A percentile compares a stretch with the other conserved stretches of the same genome.
Evolutionary conservation across 1,139 yeast species (phyloP).

Genomic region (Taphrina pruni): DNA sequence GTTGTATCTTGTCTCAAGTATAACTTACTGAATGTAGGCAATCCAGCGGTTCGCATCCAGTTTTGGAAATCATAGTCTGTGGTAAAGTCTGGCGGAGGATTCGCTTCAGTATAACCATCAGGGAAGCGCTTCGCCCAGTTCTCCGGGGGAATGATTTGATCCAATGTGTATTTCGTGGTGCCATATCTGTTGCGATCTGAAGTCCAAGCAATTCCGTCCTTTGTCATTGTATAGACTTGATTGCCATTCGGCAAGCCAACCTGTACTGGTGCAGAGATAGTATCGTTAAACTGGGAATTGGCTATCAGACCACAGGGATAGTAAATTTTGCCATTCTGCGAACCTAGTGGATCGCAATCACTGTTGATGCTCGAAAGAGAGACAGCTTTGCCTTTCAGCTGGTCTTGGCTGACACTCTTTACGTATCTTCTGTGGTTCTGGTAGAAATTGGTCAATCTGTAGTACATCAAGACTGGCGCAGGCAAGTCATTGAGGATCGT

Average conservation of each 20-base stretch:
- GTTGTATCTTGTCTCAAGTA: slow-evolving; percentile 78
- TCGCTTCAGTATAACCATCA: slow-evolving; percentile 83
- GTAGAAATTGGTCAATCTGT: slow-evolving; percentile 79
- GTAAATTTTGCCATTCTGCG: slow-evolving; percentile 59
- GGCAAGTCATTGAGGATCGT: slow-evolving; percentile 74
- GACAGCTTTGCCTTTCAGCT: slow-evolving; percentile 76
- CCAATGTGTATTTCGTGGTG: slow-evolving; percentile 71
- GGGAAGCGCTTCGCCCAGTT: slow-evolving; percentile 87
- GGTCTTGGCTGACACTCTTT: slow-evolving; percentile 87
- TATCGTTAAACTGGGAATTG: slow-evolving; percentile 88
- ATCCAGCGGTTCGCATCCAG: slow-evolving; percentile 96
- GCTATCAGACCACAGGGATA: slow-evolving; percentile 98
- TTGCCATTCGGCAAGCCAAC: slow-evolving; percentile 56
- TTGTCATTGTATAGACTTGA: slow-evolving; percentile 57
- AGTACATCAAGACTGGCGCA: slow-evolving; percentile 78
- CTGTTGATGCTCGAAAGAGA: slow-evolving; percentile 63
- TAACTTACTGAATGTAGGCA: slow-evolving; percentile 82
- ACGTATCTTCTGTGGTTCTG: slow-evolving; percentile 95
- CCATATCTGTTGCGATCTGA: slow-evolving; percentile 78
- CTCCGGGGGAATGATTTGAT: slow-evolving; percentile 91
- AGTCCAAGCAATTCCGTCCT: slow-evolving; percentile 82
- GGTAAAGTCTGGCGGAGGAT: slow-evolving; percentile 74
- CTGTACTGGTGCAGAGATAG: slow-evolving; percentile 62
- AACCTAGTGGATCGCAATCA: slow-evolving; percentile 84
- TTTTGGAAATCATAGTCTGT: slow-evolving; percentile 75